Base-by-base conservation (phyloP, 441 rosid genomes). In the Erysimum cheiri region DNA sequence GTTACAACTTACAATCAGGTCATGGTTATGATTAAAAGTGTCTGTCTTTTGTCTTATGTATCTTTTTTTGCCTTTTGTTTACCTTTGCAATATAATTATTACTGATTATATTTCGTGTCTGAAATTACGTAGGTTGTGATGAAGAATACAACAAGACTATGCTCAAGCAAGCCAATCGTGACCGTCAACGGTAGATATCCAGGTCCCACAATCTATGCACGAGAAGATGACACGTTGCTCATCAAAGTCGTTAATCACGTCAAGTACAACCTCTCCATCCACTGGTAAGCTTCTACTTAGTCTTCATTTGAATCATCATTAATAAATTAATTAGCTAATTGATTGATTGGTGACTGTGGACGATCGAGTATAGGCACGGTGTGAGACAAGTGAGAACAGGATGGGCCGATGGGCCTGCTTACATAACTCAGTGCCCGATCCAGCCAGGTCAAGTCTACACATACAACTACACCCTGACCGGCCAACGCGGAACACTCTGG, bases 341-440 rank as follows among this genome's bases (percentile, higher is more conserved):
- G 26, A 39, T 49, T 63, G 22, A n/a, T n/a, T n/a, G n/a, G 28
- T 61, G 0, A 9, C 12, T 33, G 35, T 55, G 40, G 10, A 68
- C 17, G 28, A 43, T 36, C 13, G 39, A 12, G 14, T 53, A 50
- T 77, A 93, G 97, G 97, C 97, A 93, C 58, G 98, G 98, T 1
- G 52, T 93, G 35, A 70, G 88, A 58, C 97, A 91, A 63, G 12
- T 89, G 15, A 62, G 96, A 75, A 88, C 97, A 0, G 93, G 96
- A 13, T 93, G 98, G 98, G 89, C 98, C 4, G 97, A 91, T 77
- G 98, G 98, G 57, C 98, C 97, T 0, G 96, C 97, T 6, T 89
- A 85, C 70, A 87, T 89, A 3, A 88, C 97, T 1, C 98, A 93
- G 41, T 91, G 97, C 64, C 98, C 98, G 1, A 91, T 93, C 47